Evolutionary conservation across 2,329 filamentous ascomycete genomes (phyloP), one percentile per base, ranked within the genome.

Genomic region (Trichoderma breve): DNA sequence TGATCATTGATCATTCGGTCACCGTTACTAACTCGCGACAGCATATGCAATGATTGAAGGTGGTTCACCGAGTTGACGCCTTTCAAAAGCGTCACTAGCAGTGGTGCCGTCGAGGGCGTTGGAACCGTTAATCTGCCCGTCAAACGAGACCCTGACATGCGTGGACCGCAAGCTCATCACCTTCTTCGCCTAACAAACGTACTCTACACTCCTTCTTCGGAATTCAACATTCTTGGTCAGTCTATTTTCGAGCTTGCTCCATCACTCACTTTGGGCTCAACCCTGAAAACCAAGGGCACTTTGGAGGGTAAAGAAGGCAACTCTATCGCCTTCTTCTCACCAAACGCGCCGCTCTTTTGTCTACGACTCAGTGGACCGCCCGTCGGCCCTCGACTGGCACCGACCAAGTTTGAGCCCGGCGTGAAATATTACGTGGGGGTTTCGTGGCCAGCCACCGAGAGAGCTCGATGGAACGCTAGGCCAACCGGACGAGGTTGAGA

Each of bases 1-100:
- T 3, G 4, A 18, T 2, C 28, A 3, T 61, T 24, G 3, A 30
- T n/a, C 18, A 0, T 18, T 30, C 2, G 1, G 11, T 14, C 21
- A 26, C 12, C 2, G 6, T 60, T 43, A 11, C 21, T 58, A 11
- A 58, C 15, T 66, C 21, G 34, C 14, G 73, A 30, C 26, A 75
- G 73, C 58, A 55, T 69, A 6, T 71, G 73, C 36, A 75, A 73
- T 8, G 71, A 74, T 58, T 8, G 53, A 11, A 64, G 8, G 34
- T 75, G 73, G 73, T 75, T 75, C 14, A 39, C 72, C 11, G 71
- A 74, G 9, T 74, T 73, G 2, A 51, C 21, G 2, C 36, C 43
- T 1, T 67, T 67, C 24, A 1, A 32, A 3, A 57, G 32, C 24
- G 18, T 18, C 18, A 18, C 24, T 26, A 26, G 26, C 26, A 26